Percentiles rank a stretch among this genome's conserved stretches.
Conservation (phyloP, 495 filamentous ascomycete species). For the Aspergillus affinis region DNA sequence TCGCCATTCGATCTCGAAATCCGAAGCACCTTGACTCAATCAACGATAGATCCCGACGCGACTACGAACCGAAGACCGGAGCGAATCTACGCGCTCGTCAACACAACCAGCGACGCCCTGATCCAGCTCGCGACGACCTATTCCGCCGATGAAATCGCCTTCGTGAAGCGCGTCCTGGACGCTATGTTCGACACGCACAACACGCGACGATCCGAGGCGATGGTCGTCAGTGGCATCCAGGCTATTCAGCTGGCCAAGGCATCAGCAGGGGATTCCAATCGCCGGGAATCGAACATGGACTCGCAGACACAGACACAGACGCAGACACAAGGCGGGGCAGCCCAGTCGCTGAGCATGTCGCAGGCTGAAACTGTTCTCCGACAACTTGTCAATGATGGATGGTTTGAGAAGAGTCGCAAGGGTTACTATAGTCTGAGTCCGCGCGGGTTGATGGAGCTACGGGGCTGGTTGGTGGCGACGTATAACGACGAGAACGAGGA, state of each 20-base stretch:
- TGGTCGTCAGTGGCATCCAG: slow-evolving; percentile 75
- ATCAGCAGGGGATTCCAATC: slow-evolving; percentile 27
- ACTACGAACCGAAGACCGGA: slow-evolving; percentile 20
- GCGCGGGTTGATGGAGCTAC: slow-evolving; percentile 80
- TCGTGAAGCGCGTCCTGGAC: slow-evolving; percentile 83
- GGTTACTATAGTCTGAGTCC: slow-evolving; percentile 75
- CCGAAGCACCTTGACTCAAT: slow-evolving; percentile 66
- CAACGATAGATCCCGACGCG: slow-evolving; percentile 16
- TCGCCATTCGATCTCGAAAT: slow-evolving; percentile 87
- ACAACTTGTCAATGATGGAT: slow-evolving; percentile 73
- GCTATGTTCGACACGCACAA: slow-evolving; percentile 90
- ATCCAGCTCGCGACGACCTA: slow-evolving; percentile 86
- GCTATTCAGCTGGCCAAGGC: slow-evolving; percentile 53
- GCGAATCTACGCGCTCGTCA: slow-evolving; percentile 75
- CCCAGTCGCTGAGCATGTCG: slow-evolving; percentile 65
- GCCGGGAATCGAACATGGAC: slow-evolving; percentile 37
- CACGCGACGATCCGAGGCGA: slow-evolving; percentile 68
- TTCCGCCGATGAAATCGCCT: slow-evolving; percentile 82
- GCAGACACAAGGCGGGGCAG: slow-evolving; percentile 39
- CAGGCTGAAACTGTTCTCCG: slow-evolving; percentile 73
- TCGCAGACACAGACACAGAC: slow-evolving; percentile 26
- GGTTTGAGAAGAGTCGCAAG: slow-evolving; percentile 71
- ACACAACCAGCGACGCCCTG: slow-evolving; percentile 76
- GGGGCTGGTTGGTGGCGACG: slow-evolving; percentile 73
- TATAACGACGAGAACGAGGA: slow-evolving; percentile 73